Conservation (phyloP, 106 monocot species). For the Allium cepa region DNA sequence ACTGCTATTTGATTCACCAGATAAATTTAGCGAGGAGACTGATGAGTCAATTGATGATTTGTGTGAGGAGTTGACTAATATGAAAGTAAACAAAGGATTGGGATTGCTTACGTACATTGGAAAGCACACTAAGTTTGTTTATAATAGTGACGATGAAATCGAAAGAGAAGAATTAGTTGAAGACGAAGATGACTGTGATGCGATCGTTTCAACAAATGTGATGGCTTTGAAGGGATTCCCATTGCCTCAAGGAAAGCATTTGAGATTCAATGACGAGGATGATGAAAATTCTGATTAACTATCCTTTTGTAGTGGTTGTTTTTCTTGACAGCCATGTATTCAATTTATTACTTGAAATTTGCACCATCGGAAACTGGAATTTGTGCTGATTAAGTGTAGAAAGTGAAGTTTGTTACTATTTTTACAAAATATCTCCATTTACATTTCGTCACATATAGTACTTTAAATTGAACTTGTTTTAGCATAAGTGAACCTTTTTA, state of each 20-base stretch:
- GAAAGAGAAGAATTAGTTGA: slow-evolving; percentile 13
- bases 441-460: too few relatives aligned
- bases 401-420: too few relatives aligned
- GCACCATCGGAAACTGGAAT: too few relatives aligned
- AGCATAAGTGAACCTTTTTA: too few relatives aligned
- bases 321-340: background rate
- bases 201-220: background rate
- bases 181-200: background rate
- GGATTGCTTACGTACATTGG: slow-evolving; percentile 25
- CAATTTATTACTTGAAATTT: too few relatives aligned
- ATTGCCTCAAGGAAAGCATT: slow-evolving; percentile 62
- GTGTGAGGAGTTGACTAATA: slow-evolving; percentile 45
- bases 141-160: slow-evolving; percentile 42
- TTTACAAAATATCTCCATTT: too few relatives aligned
- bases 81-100: slow-evolving; percentile 14
- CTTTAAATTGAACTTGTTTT: too few relatives aligned
- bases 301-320: background rate
- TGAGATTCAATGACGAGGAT: slow-evolving; percentile 62
- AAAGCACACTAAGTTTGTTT: slow-evolving; percentile 70
- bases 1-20: slow-evolving; percentile 75
- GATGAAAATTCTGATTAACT: slow-evolving; percentile 7
- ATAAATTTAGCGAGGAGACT: slow-evolving; percentile 18
- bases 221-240: slow-evolving; percentile 59
- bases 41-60: slow-evolving; percentile 35
- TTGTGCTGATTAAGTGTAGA: too few relatives aligned